These are phyloP conservation scores for Ramalina peruviana DNA, from an alignment of 495 filamentous ascomycete species.

Conservation along the genomic window DNA sequence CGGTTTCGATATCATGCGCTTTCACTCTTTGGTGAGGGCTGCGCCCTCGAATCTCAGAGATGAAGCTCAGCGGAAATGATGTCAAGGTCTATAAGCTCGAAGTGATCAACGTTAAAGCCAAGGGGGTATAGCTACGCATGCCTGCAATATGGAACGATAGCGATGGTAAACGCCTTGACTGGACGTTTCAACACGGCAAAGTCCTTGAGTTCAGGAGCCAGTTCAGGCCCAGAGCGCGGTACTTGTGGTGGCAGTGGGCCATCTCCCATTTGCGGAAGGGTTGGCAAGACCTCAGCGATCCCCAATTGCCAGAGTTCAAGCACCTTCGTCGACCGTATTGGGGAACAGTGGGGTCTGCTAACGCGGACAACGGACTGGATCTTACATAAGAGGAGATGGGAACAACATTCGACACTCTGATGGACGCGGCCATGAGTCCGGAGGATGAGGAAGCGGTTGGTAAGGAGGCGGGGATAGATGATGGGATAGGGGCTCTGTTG, in stretches of 20 bases:
- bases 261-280: constrained; percentile 7
- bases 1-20: no score
- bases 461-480: no score
- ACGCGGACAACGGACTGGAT: no score
- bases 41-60: no score
- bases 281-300: constrained; percentile 5
- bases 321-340: constrained; percentile 9
- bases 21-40: no score
- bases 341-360: constrained; percentile 14
- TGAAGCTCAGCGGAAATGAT: no score
- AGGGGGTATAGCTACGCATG: background rate
- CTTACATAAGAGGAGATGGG: constrained; percentile 5
- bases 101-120: constrained; percentile 7
- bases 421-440: no score
- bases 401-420: no score
- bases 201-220: constrained; percentile 3
- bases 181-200: no score
- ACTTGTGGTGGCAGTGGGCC: constrained; percentile 19
- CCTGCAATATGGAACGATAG: constrained; percentile 9
- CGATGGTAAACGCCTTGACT: constrained; percentile 7
- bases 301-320: no score
- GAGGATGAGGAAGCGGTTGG: no score
- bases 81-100: constrained; percentile 1
- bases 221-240: constrained; percentile 14
- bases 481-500: no score